phyloP scores from a whole-genome alignment of 1,284 basidiomycete species.

The Puccinia coronata region DNA sequence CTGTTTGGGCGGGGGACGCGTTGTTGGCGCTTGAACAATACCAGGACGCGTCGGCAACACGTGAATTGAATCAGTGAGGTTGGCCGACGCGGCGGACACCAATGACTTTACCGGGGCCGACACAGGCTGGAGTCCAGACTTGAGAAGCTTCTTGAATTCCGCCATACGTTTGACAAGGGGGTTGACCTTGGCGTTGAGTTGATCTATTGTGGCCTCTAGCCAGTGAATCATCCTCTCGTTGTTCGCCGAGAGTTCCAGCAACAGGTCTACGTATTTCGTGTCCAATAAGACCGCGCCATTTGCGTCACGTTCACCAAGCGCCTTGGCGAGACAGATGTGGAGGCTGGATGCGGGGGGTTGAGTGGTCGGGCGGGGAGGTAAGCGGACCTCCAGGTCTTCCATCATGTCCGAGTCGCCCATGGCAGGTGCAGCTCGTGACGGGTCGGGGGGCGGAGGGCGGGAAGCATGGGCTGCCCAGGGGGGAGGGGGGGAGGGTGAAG shows the following conservation, averaged over 20 bases:
- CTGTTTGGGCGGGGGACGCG: background rate
- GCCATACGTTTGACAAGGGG: background rate
- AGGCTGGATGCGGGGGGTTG: background rate
- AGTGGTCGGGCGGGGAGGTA: background rate
- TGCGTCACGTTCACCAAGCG: background rate
- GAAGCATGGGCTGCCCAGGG: background rate
- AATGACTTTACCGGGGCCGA: background rate
- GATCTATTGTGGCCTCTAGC: background rate
- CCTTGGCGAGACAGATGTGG: background rate
- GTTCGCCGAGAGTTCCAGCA: background rate
- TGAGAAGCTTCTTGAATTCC: background rate
- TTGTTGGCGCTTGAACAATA: background rate
- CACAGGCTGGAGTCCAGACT: background rate
- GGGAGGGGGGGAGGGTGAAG: too few species aligned
- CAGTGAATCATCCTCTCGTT: background rate
- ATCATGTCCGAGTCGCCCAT: background rate
- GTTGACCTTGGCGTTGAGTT: slow-evolving; percentile 1
- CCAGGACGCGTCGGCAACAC: too few species aligned
- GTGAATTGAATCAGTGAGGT: background rate
- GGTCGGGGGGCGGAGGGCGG: too few species aligned
- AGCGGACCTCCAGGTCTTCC: background rate
- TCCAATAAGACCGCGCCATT: background rate
- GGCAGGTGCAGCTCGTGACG: background rate
- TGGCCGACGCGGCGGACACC: background rate
- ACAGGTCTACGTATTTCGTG: background rate